Conservation (phyloP, 257 asterid genomes). For the Salvia miltiorrhiza region DNA sequence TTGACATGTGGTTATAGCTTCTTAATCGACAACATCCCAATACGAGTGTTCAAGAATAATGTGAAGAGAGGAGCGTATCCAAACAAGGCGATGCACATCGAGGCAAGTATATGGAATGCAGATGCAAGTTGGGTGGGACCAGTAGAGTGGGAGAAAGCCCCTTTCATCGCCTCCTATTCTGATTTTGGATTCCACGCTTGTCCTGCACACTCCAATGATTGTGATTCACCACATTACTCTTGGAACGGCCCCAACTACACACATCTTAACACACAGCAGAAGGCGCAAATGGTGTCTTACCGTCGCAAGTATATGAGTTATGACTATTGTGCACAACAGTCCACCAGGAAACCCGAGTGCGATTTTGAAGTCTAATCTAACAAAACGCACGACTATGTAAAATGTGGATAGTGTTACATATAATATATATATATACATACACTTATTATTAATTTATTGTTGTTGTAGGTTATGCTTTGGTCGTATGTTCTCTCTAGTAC, state of each 20-base stretch:
- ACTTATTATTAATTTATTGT: too few species aligned
- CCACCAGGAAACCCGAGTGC: slow-evolving; percentile 32
- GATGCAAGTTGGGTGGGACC: slow-evolving; percentile 31
- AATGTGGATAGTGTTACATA: too few species aligned
- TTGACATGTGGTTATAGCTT: slow-evolving; percentile 19
- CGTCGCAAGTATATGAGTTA: slow-evolving; percentile 18
- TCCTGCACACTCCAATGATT: neutral
- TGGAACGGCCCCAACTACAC: slow-evolving; percentile 23
- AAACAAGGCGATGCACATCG: slow-evolving; percentile 31
- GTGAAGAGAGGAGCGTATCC: slow-evolving; percentile 28
- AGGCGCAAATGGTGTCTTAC: neutral
- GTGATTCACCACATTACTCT: neutral
- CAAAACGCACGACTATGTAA: neutral
- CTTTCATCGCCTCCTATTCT: slow-evolving; percentile 31
- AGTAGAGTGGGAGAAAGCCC: slow-evolving; percentile 40
- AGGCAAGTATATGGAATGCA: slow-evolving; percentile 43
- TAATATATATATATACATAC: too few species aligned
- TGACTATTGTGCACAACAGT: slow-evolving; percentile 31
- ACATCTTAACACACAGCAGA: slow-evolving; percentile 19
- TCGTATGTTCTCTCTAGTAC: too few species aligned
- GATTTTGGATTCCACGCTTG: slow-evolving; percentile 33
- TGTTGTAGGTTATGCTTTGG: too few species aligned
- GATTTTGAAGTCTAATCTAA: neutral
- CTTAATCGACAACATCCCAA: slow-evolving; percentile 28
- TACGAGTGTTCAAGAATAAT: slow-evolving; percentile 44